Evolutionary conservation across 352 stramenopile genomes (phyloP).

Genomic region (Globisporangium echinulatum): DNA sequence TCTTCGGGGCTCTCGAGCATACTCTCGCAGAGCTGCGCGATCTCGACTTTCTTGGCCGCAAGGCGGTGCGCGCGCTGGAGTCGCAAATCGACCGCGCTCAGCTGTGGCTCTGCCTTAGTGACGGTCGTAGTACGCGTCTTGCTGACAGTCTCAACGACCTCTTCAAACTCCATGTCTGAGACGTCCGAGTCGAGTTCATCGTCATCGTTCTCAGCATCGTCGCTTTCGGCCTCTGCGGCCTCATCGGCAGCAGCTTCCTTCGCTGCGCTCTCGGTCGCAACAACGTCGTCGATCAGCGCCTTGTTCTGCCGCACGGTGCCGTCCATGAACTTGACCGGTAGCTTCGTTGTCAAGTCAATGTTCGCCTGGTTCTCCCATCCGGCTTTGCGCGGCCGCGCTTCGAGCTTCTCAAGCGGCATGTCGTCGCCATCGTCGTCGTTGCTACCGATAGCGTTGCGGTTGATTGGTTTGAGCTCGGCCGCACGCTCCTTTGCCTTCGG

Average conservation of each 20-base stretch:
- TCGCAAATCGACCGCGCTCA: constrained; percentile 53
- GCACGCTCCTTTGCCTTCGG: constrained; percentile 23
- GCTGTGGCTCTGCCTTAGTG: constrained; percentile 1
- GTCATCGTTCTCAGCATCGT: constrained; percentile 15
- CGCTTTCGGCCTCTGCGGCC: constrained; percentile 19
- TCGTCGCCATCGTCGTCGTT: constrained; percentile 24
- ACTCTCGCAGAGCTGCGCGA: constrained; percentile 84
- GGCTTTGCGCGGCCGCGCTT: constrained; percentile 56
- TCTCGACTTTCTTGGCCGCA: constrained; percentile 81
- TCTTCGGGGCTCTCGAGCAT: constrained; percentile 86
- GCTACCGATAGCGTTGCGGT: constrained; percentile 15
- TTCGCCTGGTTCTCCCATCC: constrained; percentile 53
- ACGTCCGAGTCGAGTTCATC: constrained; percentile 59
- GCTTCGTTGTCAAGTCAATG: constrained; percentile 57
- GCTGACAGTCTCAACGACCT: constrained; percentile 29
- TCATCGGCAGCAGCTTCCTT: constrained; percentile 25
- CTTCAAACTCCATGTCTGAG: constrained; percentile 81
- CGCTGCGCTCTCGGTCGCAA: constrained; percentile 16
- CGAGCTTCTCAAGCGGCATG: constrained; percentile 71
- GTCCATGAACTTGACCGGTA: constrained; percentile 86
- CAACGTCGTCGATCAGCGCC: constrained; percentile 36
- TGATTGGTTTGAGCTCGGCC: constrained; percentile 9
- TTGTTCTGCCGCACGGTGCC: constrained; percentile 75
- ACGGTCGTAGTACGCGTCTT: constrained; percentile 5
- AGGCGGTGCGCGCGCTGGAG: constrained; percentile 64